phyloP scores from a whole-genome alignment of 441 rosid species.

The Adansonia gregorii region DNA sequence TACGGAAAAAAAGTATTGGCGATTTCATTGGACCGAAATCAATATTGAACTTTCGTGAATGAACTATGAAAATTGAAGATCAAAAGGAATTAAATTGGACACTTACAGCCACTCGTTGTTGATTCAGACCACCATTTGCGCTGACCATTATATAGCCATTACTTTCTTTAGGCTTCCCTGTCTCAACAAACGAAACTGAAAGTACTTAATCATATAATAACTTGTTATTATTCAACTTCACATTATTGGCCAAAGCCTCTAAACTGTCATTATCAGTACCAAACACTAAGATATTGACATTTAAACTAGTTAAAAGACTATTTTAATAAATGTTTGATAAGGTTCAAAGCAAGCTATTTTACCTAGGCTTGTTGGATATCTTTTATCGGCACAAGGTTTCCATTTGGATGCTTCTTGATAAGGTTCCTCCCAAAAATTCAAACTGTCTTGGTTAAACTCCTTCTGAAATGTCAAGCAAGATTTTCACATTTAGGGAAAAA shows the following conservation, averaged over 20 bases:
- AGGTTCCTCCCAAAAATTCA: slow-evolving; percentile 64
- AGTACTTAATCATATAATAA: slow-evolving; percentile 18
- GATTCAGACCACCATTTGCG: slow-evolving; percentile 96
- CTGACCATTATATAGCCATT: slow-evolving; percentile 83
- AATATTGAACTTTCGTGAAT: not conserved
- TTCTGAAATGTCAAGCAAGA: slow-evolving; percentile 40
- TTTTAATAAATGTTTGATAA: not conserved
- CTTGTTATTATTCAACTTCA: not conserved
- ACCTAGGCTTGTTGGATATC: slow-evolving; percentile 41
- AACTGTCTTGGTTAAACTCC: slow-evolving; percentile 52
- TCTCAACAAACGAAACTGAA: slow-evolving; percentile 30
- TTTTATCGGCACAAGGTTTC: slow-evolving; percentile 81
- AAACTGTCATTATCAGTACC: not conserved
- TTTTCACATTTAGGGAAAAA: not conserved
- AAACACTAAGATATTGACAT: not conserved
- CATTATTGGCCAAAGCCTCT: not conserved
- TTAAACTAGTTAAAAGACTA: not conserved
- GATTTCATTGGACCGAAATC: not conserved
- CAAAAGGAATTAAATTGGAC: slow-evolving; percentile 24
- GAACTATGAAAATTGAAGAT: not conserved
- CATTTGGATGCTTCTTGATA: slow-evolving; percentile 55
- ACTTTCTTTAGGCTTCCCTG: slow-evolving; percentile 50
- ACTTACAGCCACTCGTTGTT: slow-evolving; percentile 95
- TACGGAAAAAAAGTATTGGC: not conserved
- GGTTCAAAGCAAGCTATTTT: not conserved